These are phyloP conservation scores for Podila verticillata DNA, from an alignment of 192 early-diverging fungal species.

Conservation along the genomic window DNA sequence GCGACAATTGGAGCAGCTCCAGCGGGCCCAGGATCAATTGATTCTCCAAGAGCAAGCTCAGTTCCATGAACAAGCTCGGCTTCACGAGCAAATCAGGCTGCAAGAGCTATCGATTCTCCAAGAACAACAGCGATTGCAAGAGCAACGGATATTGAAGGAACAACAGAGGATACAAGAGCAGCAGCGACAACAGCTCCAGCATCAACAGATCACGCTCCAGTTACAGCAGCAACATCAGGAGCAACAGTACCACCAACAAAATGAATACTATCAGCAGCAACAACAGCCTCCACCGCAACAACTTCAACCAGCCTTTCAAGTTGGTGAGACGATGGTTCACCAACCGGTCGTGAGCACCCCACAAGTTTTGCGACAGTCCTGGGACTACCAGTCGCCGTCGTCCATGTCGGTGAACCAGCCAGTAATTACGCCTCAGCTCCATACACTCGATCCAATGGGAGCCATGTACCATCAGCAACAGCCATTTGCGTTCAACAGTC, in stretches of 20 bases:
- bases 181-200: background rate
- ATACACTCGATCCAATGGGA: no score
- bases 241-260: background rate
- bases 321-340: background rate
- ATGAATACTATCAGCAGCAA: background rate
- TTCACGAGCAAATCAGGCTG: background rate
- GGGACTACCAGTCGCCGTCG: no score
- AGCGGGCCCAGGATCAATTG: background rate
- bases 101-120: background rate
- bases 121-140: constrained; percentile 5
- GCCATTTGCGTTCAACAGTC: background rate
- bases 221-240: background rate
- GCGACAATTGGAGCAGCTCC: background rate
- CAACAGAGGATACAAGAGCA: background rate
- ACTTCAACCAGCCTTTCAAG: background rate
- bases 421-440: no score
- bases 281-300: constrained; percentile 3
- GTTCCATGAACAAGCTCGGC: background rate
- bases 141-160: background rate
- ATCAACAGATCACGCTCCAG: background rate
- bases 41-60: background rate
- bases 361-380: no score
- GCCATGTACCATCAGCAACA: background rate
- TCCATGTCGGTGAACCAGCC: no score
- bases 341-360: background rate